These are phyloP conservation scores for Nakazawaea holstii DNA, from an alignment of 805 yeast species.

Conservation along the genomic window DNA sequence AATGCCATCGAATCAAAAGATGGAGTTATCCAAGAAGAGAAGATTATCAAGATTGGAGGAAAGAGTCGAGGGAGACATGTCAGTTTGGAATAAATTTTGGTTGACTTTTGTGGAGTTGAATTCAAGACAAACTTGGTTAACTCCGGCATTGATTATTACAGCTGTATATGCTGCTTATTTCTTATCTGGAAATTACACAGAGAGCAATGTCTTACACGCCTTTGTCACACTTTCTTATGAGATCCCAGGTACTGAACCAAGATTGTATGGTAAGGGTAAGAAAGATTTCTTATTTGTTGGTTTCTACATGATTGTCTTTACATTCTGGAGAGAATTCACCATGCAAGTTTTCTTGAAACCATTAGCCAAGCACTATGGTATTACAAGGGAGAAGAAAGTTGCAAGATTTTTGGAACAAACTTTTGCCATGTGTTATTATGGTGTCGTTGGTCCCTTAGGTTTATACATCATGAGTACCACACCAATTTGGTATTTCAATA, in stretches of 20 bases:
- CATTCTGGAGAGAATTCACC: slow-evolving; percentile 83
- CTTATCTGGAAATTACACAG: slow-evolving; percentile 51
- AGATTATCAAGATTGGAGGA: slow-evolving; percentile 28
- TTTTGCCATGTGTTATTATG: slow-evolving; percentile 77
- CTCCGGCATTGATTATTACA: slow-evolving; percentile 49
- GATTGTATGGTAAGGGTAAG: slow-evolving; percentile 76
- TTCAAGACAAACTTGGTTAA: slow-evolving; percentile 65
- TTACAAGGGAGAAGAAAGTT: slow-evolving; percentile 49
- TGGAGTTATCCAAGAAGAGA: slow-evolving; percentile 32
- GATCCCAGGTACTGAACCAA: slow-evolving; percentile 50
- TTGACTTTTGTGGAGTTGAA: slow-evolving; percentile 53
- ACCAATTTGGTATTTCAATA: slow-evolving; percentile 88
- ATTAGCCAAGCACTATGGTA: slow-evolving; percentile 48
- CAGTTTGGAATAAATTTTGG: slow-evolving; percentile 49
- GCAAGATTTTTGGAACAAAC: slow-evolving; percentile 91
- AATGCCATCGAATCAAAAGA: slow-evolving; percentile 43
- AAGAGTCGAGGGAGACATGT: slow-evolving; percentile 39
- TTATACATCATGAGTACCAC: slow-evolving; percentile 78
- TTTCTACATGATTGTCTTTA: slow-evolving; percentile 80
- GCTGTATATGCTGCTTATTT: slow-evolving; percentile 39
- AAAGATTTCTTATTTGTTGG: slow-evolving; percentile 77
- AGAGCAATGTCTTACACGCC: slow-evolving; percentile 54
- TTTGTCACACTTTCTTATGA: slow-evolving; percentile 64
- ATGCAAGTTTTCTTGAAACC: slow-evolving; percentile 84
- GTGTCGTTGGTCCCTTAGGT: slow-evolving; percentile 80